Percentiles rank a stretch among this genome's conserved stretches.
phyloP scores from a whole-genome alignment of 257 asterid genomes.

The Eucommia ulmoides region DNA sequence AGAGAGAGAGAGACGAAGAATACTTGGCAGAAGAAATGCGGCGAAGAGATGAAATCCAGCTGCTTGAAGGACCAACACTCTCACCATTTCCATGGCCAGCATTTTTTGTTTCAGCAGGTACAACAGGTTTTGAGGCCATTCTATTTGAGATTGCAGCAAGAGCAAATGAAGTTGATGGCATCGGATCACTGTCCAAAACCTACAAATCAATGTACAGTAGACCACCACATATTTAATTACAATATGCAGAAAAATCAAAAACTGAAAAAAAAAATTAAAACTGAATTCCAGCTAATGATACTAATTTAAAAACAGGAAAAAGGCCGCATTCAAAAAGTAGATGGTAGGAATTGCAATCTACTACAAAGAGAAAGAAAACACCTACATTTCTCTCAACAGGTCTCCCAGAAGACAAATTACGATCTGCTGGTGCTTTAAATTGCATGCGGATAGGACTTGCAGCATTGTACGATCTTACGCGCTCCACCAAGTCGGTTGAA shows the following conservation, averaged over 20 bases:
- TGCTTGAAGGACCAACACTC: constrained; percentile 60
- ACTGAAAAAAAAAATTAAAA: no score
- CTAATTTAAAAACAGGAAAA: no score
- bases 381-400: constrained; percentile 64
- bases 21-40: constrained; percentile 88
- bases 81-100: constrained; percentile 48
- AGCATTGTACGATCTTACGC: constrained; percentile 40
- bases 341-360: no score
- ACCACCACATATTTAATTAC: no score
- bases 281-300: no score
- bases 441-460: constrained; percentile 58
- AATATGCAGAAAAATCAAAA: no score
- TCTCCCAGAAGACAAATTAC: constrained; percentile 41
- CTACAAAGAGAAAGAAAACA: no score
- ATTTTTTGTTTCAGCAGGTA: constrained; percentile 51
- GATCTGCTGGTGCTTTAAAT: constrained; percentile 56
- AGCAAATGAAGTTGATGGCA: constrained; percentile 59
- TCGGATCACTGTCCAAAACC: constrained; percentile 45
- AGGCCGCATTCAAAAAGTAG: no score
- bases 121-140: constrained; percentile 37
- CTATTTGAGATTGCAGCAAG: constrained; percentile 48
- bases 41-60: constrained; percentile 85
- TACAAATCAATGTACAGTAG: constrained; percentile 22
- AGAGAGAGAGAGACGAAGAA: constrained; percentile 3
- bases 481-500: constrained; percentile 49